phyloP scores from a whole-genome alignment of 352 stramenopile genomes.

The Phytophthora pseudosyringae region DNA sequence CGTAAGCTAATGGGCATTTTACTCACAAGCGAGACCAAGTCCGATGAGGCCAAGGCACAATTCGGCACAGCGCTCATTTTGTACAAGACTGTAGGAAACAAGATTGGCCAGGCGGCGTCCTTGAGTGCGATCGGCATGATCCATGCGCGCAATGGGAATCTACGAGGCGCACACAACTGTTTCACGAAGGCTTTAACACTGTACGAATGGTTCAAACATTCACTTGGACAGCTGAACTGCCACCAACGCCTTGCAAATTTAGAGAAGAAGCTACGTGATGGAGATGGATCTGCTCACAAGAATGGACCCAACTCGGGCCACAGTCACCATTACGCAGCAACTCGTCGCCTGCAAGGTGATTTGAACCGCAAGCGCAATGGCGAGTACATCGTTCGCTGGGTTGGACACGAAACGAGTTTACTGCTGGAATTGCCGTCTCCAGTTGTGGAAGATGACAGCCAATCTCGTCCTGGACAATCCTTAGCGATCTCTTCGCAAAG shows the following conservation, averaged over 20 bases:
- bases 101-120: constrained; percentile 76
- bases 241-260: constrained; percentile 82
- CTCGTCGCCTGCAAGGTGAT: constrained; percentile 75
- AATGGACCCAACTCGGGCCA: constrained; percentile 62
- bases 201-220: constrained; percentile 87
- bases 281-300: constrained; percentile 62
- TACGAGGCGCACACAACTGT: constrained; percentile 77
- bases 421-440: constrained; percentile 65
- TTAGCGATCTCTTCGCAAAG: constrained; percentile 20
- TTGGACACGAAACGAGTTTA: constrained; percentile 84
- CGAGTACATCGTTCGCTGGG: constrained; percentile 85
- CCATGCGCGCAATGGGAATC: constrained; percentile 79
- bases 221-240: constrained; percentile 79
- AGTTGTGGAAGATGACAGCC: constrained; percentile 53
- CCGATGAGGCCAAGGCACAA: constrained; percentile 83
- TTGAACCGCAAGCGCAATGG: constrained; percentile 82
- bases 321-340: constrained; percentile 84
- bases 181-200: constrained; percentile 83
- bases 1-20: constrained; percentile 82
- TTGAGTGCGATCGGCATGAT: constrained; percentile 85
- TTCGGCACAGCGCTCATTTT: constrained; percentile 78
- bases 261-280: constrained; percentile 85
- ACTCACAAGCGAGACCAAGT: constrained; percentile 83
- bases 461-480: constrained; percentile 33
- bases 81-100: constrained; percentile 78